A percentile compares a stretch with the other conserved stretches of the same genome.
phyloP scores from a whole-genome alignment of 2,329 filamentous ascomycete genomes.

The Fusarium citri region DNA sequence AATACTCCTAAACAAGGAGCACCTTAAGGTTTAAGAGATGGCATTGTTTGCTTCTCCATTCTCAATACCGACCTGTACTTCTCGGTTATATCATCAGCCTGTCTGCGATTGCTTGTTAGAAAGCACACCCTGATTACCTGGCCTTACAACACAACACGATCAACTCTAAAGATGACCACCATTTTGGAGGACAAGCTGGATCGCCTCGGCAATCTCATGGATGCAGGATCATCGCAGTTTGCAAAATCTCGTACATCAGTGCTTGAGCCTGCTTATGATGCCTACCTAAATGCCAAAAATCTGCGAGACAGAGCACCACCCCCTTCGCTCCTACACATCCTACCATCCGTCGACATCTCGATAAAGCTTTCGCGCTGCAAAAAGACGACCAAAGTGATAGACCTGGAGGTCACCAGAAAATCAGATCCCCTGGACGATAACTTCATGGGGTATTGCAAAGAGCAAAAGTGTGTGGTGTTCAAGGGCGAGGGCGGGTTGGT shows the following conservation, averaged over 20 bases:
- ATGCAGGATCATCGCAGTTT: background rate
- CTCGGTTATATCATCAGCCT: background rate
- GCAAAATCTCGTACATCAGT: background rate
- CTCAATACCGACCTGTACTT: background rate
- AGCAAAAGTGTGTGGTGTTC: conserved; percentile 39
- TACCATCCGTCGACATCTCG: conserved; percentile 26
- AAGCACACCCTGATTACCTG: background rate
- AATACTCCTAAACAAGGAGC: background rate
- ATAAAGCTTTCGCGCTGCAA: conserved; percentile 16
- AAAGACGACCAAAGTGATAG: conserved; percentile 9
- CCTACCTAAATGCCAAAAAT: conserved; percentile 25
- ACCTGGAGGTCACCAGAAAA: conserved; percentile 23
- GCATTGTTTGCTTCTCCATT: background rate
- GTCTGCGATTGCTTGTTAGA: background rate
- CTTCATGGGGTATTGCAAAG: conserved; percentile 39
- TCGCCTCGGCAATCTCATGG: background rate
- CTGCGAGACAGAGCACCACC: background rate
- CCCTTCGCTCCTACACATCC: conserved; percentile 23
- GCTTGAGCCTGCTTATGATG: conserved; percentile 28
- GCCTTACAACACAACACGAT: background rate
- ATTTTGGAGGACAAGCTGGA: conserved; percentile 9
- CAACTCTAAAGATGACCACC: conserved; percentile 11
- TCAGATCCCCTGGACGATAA: conserved; percentile 36
- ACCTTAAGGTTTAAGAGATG: too few relatives aligned
- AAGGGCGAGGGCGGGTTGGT: conserved; percentile 39